These are phyloP conservation scores for Austroboletus niveus DNA, from an alignment of 1,284 basidiomycete species.

Conservation along the genomic window DNA sequence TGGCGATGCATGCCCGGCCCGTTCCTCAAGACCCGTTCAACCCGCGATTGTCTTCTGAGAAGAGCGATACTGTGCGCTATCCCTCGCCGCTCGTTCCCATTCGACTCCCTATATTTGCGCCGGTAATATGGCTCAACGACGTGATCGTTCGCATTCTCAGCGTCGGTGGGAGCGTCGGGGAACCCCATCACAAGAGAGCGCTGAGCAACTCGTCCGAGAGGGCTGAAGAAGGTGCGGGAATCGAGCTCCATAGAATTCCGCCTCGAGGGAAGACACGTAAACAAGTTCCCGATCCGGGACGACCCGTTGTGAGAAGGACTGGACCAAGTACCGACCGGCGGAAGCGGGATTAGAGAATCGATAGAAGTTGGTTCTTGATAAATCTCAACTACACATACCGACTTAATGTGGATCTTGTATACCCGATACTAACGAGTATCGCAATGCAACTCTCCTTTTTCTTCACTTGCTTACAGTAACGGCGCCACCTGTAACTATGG, in stretches of 20 bases:
- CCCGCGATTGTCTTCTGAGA: slow-evolving; percentile 42
- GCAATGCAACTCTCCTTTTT: slow-evolving; percentile 5
- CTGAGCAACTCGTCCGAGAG: slow-evolving; percentile 47
- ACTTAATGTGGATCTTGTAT: slow-evolving; percentile 12
- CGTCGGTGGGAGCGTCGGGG: slow-evolving; percentile 42
- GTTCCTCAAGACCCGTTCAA: slow-evolving; percentile 69
- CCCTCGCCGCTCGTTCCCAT: slow-evolving; percentile 76
- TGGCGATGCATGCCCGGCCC: slow-evolving; percentile 71
- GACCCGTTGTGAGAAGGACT: slow-evolving; percentile 18
- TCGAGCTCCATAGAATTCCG: slow-evolving; percentile 22
- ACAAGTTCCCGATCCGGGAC: slow-evolving; percentile 4
- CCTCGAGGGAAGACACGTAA: slow-evolving; percentile 9
- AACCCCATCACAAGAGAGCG: slow-evolving; percentile 26
- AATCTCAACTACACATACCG: slow-evolving; percentile 5
- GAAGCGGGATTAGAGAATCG: slow-evolving; percentile 37
- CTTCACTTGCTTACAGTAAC: neutral
- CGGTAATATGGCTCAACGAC: slow-evolving; percentile 75
- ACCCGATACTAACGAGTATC: slow-evolving; percentile 17
- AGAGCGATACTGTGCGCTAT: slow-evolving; percentile 47
- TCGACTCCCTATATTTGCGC: slow-evolving; percentile 69
- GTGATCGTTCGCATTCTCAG: slow-evolving; percentile 62
- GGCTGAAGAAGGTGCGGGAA: slow-evolving; percentile 50
- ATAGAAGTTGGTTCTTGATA: slow-evolving; percentile 6
- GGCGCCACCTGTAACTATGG: too few relatives aligned
- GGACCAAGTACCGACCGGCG: slow-evolving; percentile 35